Conservation (phyloP, 1,284 basidiomycete species). For the Trichosporon asahii region DNA sequence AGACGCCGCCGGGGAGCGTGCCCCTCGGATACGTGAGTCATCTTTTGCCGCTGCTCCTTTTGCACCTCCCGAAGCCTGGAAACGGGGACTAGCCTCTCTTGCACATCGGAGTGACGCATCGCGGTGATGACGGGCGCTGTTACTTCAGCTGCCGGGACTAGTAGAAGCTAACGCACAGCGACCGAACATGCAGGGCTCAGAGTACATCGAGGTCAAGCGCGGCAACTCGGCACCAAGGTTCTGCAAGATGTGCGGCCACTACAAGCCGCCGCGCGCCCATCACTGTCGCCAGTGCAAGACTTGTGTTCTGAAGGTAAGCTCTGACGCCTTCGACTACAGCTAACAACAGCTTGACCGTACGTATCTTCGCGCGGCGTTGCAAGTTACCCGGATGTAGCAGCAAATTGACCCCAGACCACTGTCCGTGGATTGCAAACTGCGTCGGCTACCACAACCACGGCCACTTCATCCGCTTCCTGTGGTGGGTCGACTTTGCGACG, state of each 20-base stretch:
- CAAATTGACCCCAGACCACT: conserved; percentile 68
- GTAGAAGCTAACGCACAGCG: conserved; percentile 56
- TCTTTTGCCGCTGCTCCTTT: not conserved
- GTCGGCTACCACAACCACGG: conserved; percentile 86
- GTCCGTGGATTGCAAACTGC: conserved; percentile 55
- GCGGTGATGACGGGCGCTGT: too few relatives aligned
- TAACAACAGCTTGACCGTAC: conserved; percentile 37
- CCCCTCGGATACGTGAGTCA: conserved; percentile 71
- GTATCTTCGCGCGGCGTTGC: not conserved
- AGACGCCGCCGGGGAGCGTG: conserved; percentile 77
- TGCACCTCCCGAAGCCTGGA: not conserved
- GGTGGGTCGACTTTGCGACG: conserved; percentile 75
- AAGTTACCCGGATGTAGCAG: not conserved
- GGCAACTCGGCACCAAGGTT: conserved; percentile 72
- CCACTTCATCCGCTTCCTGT: conserved; percentile 87
- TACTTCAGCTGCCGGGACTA: not conserved
- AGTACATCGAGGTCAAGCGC: conserved; percentile 82
- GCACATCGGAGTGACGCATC: too few relatives aligned
- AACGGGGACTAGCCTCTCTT: not conserved
- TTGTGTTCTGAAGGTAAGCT: conserved; percentile 52
- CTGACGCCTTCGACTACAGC: not conserved
- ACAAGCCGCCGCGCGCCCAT: conserved; percentile 63
- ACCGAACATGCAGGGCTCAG: conserved; percentile 64
- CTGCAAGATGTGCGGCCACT: conserved; percentile 66
- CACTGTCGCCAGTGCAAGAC: conserved; percentile 82